Percentiles rank a stretch among this genome's conserved stretches.
These are phyloP conservation scores for Obelidium mucronatum DNA, from an alignment of 192 early-diverging fungal genomes.

Conservation along the genomic window DNA sequence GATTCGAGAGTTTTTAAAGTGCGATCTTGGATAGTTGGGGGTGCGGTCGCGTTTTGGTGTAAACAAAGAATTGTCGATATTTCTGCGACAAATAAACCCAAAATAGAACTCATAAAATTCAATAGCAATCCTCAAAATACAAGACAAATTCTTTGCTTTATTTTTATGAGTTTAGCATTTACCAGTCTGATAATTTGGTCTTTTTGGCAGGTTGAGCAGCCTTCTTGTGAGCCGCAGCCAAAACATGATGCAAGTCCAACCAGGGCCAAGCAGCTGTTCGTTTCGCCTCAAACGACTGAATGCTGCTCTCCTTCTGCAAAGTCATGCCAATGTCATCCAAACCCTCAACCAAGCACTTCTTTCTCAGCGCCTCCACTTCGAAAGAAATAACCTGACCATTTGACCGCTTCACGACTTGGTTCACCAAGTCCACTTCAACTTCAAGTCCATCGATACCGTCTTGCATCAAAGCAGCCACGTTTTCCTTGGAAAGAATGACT, in stretches of 20 bases:
- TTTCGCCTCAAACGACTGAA: constrained; percentile 59
- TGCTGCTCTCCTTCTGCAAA: constrained; percentile 64
- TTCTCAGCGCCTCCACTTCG: constrained; percentile 66
- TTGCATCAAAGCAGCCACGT: constrained; percentile 49
- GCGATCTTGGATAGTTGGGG: background rate
- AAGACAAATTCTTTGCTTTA: background rate
- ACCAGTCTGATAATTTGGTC: constrained; percentile 31
- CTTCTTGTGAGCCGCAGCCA: background rate
- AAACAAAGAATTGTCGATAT: constrained; percentile 9
- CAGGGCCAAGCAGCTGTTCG: constrained; percentile 64
- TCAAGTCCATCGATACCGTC: constrained; percentile 54
- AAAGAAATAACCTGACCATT: constrained; percentile 58
- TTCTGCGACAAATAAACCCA: background rate
- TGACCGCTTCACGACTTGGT: constrained; percentile 52
- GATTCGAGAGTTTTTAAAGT: background rate
- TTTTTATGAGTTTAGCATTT: background rate
- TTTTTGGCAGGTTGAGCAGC: constrained; percentile 7
- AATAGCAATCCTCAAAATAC: too few relatives aligned
- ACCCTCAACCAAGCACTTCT: constrained; percentile 72
- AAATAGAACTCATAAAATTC: background rate
- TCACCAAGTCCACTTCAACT: constrained; percentile 63
- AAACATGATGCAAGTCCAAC: constrained; percentile 61
- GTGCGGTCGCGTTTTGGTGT: background rate
- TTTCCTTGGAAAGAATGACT: constrained; percentile 17
- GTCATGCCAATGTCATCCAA: constrained; percentile 79